phyloP scores from a whole-genome alignment of 148 eudicot genomes.

The Vaccinium macrocarpon region DNA sequence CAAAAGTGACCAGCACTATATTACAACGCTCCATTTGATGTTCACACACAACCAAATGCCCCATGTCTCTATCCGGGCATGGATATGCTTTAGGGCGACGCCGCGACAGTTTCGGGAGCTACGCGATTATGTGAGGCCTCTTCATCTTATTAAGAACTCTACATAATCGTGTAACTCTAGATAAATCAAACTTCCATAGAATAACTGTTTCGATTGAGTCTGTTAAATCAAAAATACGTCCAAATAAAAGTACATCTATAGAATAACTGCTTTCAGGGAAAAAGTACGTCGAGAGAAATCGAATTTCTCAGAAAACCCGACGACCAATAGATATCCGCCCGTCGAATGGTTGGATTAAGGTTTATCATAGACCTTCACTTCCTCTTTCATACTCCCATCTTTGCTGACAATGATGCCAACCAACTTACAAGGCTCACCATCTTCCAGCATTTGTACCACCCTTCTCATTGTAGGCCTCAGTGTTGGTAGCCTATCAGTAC shows the following conservation, averaged over 20 bases:
- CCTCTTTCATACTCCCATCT: conserved; percentile 40
- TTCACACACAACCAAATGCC: not conserved
- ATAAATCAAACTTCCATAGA: too few species aligned
- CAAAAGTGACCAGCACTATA: not conserved
- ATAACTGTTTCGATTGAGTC: not conserved
- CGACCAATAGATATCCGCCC: not conserved
- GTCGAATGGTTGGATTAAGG: not conserved
- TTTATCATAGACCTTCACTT: conserved; percentile 5
- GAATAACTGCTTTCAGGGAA: not conserved
- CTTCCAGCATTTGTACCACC: conserved; percentile 93
- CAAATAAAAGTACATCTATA: not conserved
- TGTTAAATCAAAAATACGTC: not conserved
- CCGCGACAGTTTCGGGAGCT: not conserved
- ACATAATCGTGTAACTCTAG: not conserved
- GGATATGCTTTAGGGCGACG: not conserved
- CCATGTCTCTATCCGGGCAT: not conserved
- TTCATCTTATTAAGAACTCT: not conserved
- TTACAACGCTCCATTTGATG: not conserved
- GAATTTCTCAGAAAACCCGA: not conserved
- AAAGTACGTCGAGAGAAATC: not conserved
- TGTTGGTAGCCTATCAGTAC: conserved; percentile 62
- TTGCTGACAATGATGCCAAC: conserved; percentile 45
- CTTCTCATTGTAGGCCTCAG: conserved; percentile 79
- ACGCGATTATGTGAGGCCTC: not conserved
- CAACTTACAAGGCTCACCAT: conserved; percentile 62